phyloP scores from a whole-genome alignment of 1,284 basidiomycete species.

The Rhodotorula sp. region DNA sequence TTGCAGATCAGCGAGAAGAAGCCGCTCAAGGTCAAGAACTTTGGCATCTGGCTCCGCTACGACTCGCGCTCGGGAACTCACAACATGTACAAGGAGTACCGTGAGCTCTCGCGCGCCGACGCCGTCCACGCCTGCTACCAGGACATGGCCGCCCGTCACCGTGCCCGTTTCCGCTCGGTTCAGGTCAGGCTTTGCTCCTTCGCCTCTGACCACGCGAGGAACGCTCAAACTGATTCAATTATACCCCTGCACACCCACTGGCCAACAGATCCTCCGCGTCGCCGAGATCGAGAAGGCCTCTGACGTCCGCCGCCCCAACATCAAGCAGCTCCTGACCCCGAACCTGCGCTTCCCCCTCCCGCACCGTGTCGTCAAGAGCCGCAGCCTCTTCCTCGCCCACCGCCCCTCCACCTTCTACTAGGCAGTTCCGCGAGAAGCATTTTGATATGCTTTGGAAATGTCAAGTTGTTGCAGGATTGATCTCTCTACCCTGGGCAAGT shows the following conservation, averaged over 20 bases:
- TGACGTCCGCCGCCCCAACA: slow-evolving; percentile 68
- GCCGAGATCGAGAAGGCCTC: slow-evolving; percentile 88
- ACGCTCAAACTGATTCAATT: too few relatives aligned
- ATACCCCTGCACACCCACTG: too few relatives aligned
- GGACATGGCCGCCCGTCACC: slow-evolving; percentile 99
- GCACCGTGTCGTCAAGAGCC: slow-evolving; percentile 63
- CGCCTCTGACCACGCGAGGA: not conserved
- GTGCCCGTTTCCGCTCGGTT: slow-evolving; percentile 98
- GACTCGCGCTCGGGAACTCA: slow-evolving; percentile 96
- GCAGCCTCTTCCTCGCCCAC: slow-evolving; percentile 51
- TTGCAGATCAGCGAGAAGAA: slow-evolving; percentile 91
- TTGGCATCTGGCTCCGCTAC: slow-evolving; percentile 99
- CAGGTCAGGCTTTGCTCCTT: slow-evolving; percentile 60
- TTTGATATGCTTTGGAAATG: slow-evolving; percentile 1
- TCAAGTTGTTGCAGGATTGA: slow-evolving; percentile 2
- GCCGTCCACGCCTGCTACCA: slow-evolving; percentile 98
- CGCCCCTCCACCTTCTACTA: slow-evolving; percentile 54
- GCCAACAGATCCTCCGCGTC: slow-evolving; percentile 76
- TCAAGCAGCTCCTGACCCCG: slow-evolving; percentile 84
- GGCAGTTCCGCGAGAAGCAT: not conserved
- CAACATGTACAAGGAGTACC: slow-evolving; percentile 90
- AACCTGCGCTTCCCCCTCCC: slow-evolving; percentile 97
- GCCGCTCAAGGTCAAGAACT: slow-evolving; percentile 98
- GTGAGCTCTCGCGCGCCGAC: slow-evolving; percentile 88
- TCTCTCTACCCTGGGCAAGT: not conserved